Evolutionary conservation across 371 early-diverging fungal species (phyloP), one percentile per base, ranked within the genome.

Genomic region (Apophysomyces variabilis): DNA sequence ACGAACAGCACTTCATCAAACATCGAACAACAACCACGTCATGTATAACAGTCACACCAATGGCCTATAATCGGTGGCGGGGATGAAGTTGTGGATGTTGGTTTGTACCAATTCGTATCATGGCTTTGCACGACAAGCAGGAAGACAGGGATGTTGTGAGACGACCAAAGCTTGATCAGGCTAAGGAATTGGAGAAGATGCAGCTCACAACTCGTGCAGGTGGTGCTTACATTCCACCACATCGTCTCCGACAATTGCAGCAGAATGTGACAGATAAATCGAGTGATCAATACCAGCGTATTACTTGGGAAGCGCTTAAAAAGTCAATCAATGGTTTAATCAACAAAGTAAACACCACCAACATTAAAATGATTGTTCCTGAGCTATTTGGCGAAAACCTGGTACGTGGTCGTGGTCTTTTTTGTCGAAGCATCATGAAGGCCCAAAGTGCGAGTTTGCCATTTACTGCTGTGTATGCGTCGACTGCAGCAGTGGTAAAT

Each of bases 221-320:
- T 58, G 98, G 98, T 38, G 95, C 92, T 5, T 97, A 97, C 76
- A 91, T 97, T 61, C 96, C 98, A 37, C 98, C 98, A 16, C 93
- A 93, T 45, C 86, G 90, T 14, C 83, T 95, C 66, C 85, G 94
- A 60, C 84, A 87, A 62, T 84, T 97, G 90, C 95, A 96, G 72
- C 90, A 90, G 18, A 79, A 84, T 16, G 88, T 92, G 44, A 89
- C 86, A n/a, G 93, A 95, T 70, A 89, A 88, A 60, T 77, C 71
- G 21, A 88, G 87, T 57, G 86, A 85, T 38, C 90, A 84, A 60
- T 91, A 89, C 66, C 98, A 98, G 77, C 91, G 97, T 12, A 89
- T 95, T 74, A 89, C 87, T 37, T 98, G 99, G 99, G 97, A 98
- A 68, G 90, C 92, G 6, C 83, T 98, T 9, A 97, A 96, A 74